Evolutionary conservation across 2,329 filamentous ascomycete species (phyloP).

Genomic region (Penicillium olsonii): DNA sequence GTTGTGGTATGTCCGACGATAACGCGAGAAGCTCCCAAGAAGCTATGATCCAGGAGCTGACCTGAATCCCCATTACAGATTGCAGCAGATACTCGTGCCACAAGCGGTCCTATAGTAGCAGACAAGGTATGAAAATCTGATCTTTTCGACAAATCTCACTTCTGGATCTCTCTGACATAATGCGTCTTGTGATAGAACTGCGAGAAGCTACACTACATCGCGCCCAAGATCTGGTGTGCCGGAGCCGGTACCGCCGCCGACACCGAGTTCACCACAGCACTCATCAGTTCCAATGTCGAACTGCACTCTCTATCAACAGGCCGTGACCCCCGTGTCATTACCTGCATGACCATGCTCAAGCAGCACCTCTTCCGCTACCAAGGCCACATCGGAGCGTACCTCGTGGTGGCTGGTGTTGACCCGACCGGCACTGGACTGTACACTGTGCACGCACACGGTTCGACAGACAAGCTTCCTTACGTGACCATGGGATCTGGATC

Average conservation of each 20-base stretch:
- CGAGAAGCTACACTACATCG: constrained; percentile 99
- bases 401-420: constrained; percentile 95
- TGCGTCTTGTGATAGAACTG: constrained; percentile 67
- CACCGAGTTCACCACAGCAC: constrained; percentile 97
- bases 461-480: constrained; percentile 97
- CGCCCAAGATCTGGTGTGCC: constrained; percentile 98
- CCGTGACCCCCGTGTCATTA: constrained; percentile 94
- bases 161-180: constrained; percentile 5
- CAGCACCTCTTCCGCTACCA: constrained; percentile 99
- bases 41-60: constrained; percentile 17
- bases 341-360: constrained; percentile 99
- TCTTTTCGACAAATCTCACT: background rate
- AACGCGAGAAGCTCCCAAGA: background rate
- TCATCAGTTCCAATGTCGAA: constrained; percentile 98
- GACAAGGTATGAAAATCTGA: constrained; percentile 70
- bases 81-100: constrained; percentile 96
- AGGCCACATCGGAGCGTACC: constrained; percentile 95
- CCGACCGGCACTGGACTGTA: constrained; percentile 94
- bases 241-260: constrained; percentile 97
- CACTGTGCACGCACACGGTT: constrained; percentile 97
- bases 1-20: constrained; percentile 70
- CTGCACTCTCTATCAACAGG: constrained; percentile 94
- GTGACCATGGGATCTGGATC: constrained; percentile 99
- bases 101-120: constrained; percentile 95
- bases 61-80: constrained; percentile 59